These are phyloP conservation scores for Metschnikowia noctiluminum DNA, from an alignment of 805 yeast species.

Conservation along the genomic window DNA sequence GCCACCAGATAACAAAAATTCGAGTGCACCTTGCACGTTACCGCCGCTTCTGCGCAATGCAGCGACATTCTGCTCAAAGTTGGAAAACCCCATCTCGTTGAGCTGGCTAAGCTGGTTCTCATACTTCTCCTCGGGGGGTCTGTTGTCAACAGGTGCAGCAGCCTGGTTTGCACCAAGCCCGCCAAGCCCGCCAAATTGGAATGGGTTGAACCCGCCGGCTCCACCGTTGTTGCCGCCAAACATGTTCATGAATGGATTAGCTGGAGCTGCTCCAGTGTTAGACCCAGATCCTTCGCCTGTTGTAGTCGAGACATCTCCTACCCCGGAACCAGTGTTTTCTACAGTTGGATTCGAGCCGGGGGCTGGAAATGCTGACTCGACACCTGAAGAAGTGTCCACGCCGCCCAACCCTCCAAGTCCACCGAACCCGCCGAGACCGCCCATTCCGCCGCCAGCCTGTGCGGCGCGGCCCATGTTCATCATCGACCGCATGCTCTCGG, in stretches of 20 bases:
- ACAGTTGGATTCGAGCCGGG: constrained; percentile 39
- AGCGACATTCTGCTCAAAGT: constrained; percentile 85
- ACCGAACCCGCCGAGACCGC: constrained; percentile 17
- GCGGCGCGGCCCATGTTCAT: constrained; percentile 67
- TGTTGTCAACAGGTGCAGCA: constrained; percentile 33
- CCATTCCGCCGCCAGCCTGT: constrained; percentile 27
- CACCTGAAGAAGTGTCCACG: constrained; percentile 7
- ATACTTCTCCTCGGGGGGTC: constrained; percentile 47
- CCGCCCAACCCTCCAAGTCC: constrained; percentile 7
- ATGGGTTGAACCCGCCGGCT: constrained; percentile 48
- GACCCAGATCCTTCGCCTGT: neutral
- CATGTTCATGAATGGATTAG: constrained; percentile 40
- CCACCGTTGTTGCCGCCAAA: constrained; percentile 27
- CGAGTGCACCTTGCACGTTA: constrained; percentile 94
- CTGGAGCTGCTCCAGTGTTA: constrained; percentile 17
- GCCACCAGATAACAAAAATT: constrained; percentile 53
- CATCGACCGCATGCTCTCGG: constrained; percentile 79
- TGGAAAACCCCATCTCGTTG: constrained; percentile 66
- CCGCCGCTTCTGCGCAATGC: constrained; percentile 97
- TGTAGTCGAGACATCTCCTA: neutral
- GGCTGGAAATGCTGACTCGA: constrained; percentile 29
- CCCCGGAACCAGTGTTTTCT: constrained; percentile 14
- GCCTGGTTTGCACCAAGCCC: constrained; percentile 23
- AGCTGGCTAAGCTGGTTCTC: constrained; percentile 43
- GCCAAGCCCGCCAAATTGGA: constrained; percentile 40